Conservation (phyloP, 768 basidiomycete species). For the Cyclocybe cylindracea region DNA sequence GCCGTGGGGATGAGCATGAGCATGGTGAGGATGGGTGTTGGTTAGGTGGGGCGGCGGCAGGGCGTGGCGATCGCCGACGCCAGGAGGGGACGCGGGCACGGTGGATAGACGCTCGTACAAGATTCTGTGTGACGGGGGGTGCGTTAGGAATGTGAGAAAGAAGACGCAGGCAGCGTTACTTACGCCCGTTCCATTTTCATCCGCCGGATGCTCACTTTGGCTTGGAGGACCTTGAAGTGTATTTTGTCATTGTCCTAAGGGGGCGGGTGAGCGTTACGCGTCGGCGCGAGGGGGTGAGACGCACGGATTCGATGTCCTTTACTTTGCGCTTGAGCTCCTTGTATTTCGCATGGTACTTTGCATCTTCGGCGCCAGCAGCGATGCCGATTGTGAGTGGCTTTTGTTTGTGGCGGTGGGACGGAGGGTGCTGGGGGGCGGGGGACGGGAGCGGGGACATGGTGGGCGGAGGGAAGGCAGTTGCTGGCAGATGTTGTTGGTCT, state of each 20-base stretch:
- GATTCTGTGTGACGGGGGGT: slow-evolving; percentile 40
- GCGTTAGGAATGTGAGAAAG: slow-evolving; percentile 17
- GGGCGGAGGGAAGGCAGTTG: slow-evolving; percentile 35
- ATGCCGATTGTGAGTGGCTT: slow-evolving; percentile 59
- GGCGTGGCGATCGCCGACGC: slow-evolving; percentile 37
- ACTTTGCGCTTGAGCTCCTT: slow-evolving; percentile 88
- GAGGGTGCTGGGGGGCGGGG: slow-evolving; percentile 46
- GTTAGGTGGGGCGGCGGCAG: slow-evolving; percentile 29
- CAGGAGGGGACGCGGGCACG: slow-evolving; percentile 56
- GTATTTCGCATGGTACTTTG: slow-evolving; percentile 87
- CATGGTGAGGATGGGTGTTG: slow-evolving; percentile 29
- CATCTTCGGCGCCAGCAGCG: slow-evolving; percentile 79
- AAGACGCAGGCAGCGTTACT: slow-evolving; percentile 33
- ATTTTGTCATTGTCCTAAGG: slow-evolving; percentile 87
- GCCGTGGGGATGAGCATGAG: slow-evolving; percentile 14
- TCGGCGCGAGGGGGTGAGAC: slow-evolving; percentile 28
- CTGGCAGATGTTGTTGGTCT: slow-evolving; percentile 34
- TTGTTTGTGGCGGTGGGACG: slow-evolving; percentile 47
- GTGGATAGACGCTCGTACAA: slow-evolving; percentile 77
- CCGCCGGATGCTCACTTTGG: slow-evolving; percentile 81
- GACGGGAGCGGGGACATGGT: slow-evolving; percentile 71
- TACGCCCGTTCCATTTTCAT: slow-evolving; percentile 90
- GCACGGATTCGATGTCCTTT: slow-evolving; percentile 79
- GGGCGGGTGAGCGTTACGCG: slow-evolving; percentile 4
- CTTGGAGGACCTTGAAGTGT: slow-evolving; percentile 75